Percentiles rank a stretch among this genome's conserved stretches.
Evolutionary conservation across 345 rosid species (phyloP).

Genomic region (Syzygium grande): DNA sequence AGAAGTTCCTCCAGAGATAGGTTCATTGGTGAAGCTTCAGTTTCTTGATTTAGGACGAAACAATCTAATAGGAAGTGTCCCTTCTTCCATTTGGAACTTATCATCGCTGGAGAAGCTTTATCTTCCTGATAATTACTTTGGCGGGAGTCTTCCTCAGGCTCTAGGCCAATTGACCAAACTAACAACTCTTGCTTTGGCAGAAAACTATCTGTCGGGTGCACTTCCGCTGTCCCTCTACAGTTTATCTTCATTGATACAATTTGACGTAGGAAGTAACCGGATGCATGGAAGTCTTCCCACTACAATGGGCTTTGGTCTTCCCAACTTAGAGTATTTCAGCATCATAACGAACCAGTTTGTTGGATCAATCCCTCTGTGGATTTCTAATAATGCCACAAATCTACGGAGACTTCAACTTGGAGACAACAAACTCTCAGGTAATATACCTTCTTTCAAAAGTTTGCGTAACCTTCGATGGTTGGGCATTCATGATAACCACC

Average conservation of each 20-base stretch:
- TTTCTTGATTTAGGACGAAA: neutral
- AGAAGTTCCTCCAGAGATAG: conserved; percentile 12
- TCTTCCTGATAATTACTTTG: neutral
- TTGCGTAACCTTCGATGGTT: too few relatives aligned
- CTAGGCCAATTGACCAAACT: neutral
- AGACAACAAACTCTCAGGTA: too few relatives aligned
- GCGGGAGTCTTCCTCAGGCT: conserved; percentile 2
- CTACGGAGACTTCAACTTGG: too few relatives aligned
- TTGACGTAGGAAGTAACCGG: neutral
- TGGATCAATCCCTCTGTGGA: too few relatives aligned
- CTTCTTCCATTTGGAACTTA: conserved; percentile 16
- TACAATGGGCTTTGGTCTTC: neutral
- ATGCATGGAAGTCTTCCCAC: neutral
- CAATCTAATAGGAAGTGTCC: conserved; percentile 15
- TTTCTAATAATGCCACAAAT: too few relatives aligned
- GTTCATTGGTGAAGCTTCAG: conserved; percentile 6
- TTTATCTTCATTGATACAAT: neutral
- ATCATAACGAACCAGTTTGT: too few relatives aligned
- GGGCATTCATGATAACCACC: too few relatives aligned
- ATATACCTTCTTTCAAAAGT: too few relatives aligned
- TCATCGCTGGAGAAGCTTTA: neutral
- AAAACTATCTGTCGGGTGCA: too few relatives aligned
- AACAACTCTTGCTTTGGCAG: fast-evolving
- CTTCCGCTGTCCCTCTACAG: conserved; percentile 1
- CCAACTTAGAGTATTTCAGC: too few relatives aligned